Evolutionary conservation across 2,329 filamentous ascomycete genomes (phyloP).

Genomic region (Chrysoporthe cubensis): DNA sequence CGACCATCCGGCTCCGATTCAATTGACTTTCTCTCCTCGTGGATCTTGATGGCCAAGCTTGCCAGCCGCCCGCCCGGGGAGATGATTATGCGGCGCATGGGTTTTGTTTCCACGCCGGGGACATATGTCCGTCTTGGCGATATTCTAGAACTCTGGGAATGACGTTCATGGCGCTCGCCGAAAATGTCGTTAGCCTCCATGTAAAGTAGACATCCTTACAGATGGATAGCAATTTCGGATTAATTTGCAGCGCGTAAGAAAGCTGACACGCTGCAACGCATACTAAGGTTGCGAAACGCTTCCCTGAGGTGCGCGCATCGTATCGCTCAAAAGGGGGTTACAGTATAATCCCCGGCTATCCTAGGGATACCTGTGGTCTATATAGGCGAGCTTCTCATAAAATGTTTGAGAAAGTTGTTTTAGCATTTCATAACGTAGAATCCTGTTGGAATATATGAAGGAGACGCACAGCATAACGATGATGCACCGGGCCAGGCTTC

Average conservation of each 20-base stretch:
- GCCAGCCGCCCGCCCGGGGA: background rate
- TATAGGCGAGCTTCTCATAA: background rate
- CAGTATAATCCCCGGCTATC: background rate
- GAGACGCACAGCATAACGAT: too few species aligned
- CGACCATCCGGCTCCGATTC: background rate
- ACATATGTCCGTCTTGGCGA: background rate
- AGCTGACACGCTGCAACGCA: too few species aligned
- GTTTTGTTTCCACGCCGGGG: too few species aligned
- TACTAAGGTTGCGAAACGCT: background rate
- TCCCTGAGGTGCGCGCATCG: too few species aligned
- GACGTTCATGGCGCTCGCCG: background rate
- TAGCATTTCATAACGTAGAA: too few species aligned
- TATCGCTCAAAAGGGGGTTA: background rate
- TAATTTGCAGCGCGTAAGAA: background rate
- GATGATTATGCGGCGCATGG: background rate
- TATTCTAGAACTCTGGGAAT: background rate
- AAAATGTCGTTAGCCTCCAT: background rate
- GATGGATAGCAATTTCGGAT: constrained; percentile 1
- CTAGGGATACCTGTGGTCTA: background rate
- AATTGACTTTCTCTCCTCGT: background rate
- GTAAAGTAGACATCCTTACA: background rate
- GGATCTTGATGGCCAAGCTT: background rate
- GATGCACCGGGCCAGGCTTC: background rate
- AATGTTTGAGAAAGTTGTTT: too few species aligned
- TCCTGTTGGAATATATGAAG: too few species aligned